Evolutionary conservation across 805 yeast species (phyloP), one percentile per base, ranked within the genome.

Genomic region (Sugiyamaella boreocaroliniensis): DNA sequence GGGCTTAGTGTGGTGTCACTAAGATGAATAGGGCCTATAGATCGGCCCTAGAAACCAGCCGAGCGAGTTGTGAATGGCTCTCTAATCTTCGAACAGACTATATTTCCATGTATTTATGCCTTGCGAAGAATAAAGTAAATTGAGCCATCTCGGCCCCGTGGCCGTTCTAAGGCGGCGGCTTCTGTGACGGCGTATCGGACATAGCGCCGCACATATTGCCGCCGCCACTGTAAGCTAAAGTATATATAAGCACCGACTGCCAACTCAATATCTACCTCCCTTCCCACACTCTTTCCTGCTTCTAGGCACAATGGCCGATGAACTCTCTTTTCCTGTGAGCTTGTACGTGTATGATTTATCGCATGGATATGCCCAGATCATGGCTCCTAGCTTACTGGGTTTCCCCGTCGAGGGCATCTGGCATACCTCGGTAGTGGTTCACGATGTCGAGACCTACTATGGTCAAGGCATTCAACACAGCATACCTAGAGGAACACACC

Each of bases 291-390:
- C 37, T 14, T 32, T 10, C 4, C 12, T 10, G 4, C 37, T 32
- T 16, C 12, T 42, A 42, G 44, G 7, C 14, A 47, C 42, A 40
- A 50, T 48, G 51, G 26, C 51, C 26, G 50, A 51, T 14, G 45
- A 43, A 20, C 60, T 57, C 29, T 43, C 42, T 10, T 68, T 54
- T 52, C 68, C 73, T 3, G 85, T 81, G 9, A 67, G 78, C 58
- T 75, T 81, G 2, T 77, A 79, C 60, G 83, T 83, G 10, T 83
- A 83, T 59, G 89, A 83, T 58, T 72, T 83, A 18, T 79, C 86
- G 1, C 74, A 70, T 29, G 88, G 88, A 0, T 63, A 83, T 55
- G 89, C 89, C 4, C 70, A 75, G 10, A 59, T 70, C 18, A 70
- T 77, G 58, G 71, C 83, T 4, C 76, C 71, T 15, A 71, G 72